Conservation (phyloP, 768 basidiomycete species). For the Fomitopsis pulvina region DNA sequence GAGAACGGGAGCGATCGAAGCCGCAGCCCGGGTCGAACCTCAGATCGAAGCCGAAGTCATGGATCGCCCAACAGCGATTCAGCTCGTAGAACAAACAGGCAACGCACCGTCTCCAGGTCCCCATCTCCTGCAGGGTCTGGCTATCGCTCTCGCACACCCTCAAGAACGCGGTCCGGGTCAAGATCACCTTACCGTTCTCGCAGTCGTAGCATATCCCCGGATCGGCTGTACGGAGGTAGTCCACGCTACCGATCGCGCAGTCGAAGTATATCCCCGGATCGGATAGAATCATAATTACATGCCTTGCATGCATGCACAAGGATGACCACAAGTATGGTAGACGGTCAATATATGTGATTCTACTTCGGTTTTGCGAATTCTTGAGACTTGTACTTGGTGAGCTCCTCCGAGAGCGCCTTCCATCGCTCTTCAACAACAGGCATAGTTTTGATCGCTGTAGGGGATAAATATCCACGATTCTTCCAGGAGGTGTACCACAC, state of each 20-base stretch:
- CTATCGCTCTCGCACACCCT: conserved; percentile 63
- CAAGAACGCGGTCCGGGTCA: conserved; percentile 35
- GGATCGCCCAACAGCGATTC: conserved; percentile 23
- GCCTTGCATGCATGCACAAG: neutral
- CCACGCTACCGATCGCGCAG: conserved; percentile 26
- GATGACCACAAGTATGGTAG: neutral
- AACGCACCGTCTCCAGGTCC: conserved; percentile 16
- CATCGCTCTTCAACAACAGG: conserved; percentile 68
- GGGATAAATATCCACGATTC: conserved; percentile 73
- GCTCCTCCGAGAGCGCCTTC: conserved; percentile 55
- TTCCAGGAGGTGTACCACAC: conserved; percentile 73
- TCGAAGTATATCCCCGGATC: conserved; percentile 27
- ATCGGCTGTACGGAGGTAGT: conserved; percentile 21
- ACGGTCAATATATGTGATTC: conserved; percentile 8
- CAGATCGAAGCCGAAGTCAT: conserved; percentile 17
- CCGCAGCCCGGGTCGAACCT: conserved; percentile 29
- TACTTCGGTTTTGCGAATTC: conserved; percentile 32
- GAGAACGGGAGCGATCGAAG: conserved; percentile 41
- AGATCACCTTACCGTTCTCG: conserved; percentile 41
- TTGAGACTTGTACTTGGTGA: conserved; percentile 45
- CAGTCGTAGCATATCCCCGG: conserved; percentile 53
- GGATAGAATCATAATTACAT: conserved; percentile 1
- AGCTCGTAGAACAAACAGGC: neutral
- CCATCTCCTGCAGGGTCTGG: conserved; percentile 44
- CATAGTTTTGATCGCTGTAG: conserved; percentile 46